Base-by-base conservation (phyloP, 352 stramenopile species). In the Globisporangium acanthophoron region DNA sequence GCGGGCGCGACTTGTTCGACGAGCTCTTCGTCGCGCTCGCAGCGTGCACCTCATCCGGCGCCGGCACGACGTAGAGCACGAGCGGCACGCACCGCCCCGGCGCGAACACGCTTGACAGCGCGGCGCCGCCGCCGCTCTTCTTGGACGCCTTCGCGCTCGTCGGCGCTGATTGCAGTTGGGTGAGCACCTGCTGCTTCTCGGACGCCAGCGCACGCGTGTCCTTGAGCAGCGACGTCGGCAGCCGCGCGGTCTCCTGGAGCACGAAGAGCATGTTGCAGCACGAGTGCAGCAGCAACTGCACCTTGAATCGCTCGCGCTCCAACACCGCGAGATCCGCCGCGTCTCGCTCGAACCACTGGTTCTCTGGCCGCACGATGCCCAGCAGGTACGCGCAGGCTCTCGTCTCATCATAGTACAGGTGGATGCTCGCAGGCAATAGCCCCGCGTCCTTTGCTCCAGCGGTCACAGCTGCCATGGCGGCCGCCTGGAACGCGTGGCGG, bases 1-100 rank as follows among this genome's bases (percentile, higher is more conserved):
- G 67, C 0, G 79, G 86, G 12, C 76, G 71, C n/a, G 72, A 35
- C 33, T 64, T 57, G 27, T 44, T 62, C 31, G 60, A 56, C 7
- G 31, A 43, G 27, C 64, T 64, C 4, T 63, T 63, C 3, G 59
- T 51, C 52, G 71, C 73, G 31, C 68, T 40, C 20, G 63, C 71
- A 13, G 61, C 60, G 40, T 87, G 40, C 16, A 88, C 61, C 29
- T 82, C 65, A n/a, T 87, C 74, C 0, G 65, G 56, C 9, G 72
- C 76, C n/a, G 81, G 81, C 0, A 88, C 62, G 18, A 84, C 76
- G 47, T 82, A 88, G 59, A 88, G 61, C 27, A 70, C 75, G n/a
- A 88, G 55, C 8, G 81, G 81, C 12, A 90, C 76, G 59, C 81
- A 92, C 7, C 71, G 76, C 24, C 81, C 79, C 1, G 81, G 81